Conservation (phyloP, 495 filamentous ascomycete genomes). For the Xylaria bambusicola region DNA sequence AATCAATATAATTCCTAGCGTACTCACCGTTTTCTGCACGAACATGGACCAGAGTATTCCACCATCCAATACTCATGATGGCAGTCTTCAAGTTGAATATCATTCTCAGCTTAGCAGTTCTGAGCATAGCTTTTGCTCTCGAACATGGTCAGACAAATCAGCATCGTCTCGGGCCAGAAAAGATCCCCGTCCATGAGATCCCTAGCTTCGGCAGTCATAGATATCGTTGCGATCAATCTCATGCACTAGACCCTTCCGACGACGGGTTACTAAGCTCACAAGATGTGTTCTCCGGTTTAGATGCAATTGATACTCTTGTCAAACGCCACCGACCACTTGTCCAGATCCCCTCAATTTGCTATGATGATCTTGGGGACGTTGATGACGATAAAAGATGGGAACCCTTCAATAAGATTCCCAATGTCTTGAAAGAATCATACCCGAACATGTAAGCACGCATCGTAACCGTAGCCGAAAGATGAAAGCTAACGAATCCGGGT, state of each 20-base stretch:
- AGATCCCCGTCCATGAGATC: neutral
- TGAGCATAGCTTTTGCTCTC: too few species aligned
- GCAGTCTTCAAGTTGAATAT: too few species aligned
- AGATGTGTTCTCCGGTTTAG: neutral
- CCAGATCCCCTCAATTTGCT: conserved; percentile 49
- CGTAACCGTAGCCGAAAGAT: neutral
- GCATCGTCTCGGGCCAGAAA: neutral
- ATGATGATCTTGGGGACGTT: conserved; percentile 51
- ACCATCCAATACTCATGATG: too few species aligned
- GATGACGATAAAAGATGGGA: conserved; percentile 52
- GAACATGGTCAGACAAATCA: too few species aligned
- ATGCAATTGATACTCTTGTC: conserved; percentile 6
- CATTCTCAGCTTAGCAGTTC: too few species aligned
- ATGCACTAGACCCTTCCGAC: neutral
- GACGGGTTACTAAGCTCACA: conserved; percentile 4
- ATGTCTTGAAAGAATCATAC: conserved; percentile 44
- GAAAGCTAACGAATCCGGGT: neutral
- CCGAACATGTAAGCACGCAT: conserved; percentile 36
- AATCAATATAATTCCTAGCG: too few species aligned
- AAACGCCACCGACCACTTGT: conserved; percentile 35
- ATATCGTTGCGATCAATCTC: conserved; percentile 1
- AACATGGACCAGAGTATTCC: too few species aligned
- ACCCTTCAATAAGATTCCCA: conserved; percentile 43
- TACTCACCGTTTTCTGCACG: too few species aligned
- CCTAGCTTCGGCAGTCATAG: neutral